Percentiles rank a stretch among this genome's conserved stretches.
Conservation (phyloP, 768 basidiomycete species). For the Neoboletus magnificus region DNA sequence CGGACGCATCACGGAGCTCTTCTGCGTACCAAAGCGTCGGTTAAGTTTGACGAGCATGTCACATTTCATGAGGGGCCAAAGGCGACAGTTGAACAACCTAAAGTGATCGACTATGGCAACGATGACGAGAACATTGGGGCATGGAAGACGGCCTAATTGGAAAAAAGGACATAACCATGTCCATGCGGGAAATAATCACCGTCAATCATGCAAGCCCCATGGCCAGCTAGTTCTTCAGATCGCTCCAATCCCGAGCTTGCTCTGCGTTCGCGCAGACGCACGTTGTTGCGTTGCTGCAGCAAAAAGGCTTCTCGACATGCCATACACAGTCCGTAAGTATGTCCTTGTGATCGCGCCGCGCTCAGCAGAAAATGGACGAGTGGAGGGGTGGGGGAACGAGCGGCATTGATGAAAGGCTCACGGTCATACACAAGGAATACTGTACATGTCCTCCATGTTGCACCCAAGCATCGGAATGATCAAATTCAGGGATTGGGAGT, state of each 20-base stretch:
- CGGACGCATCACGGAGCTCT: conserved; percentile 8
- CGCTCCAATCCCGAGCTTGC: background rate
- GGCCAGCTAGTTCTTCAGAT: conserved; percentile 2
- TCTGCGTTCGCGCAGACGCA: conserved; percentile 4
- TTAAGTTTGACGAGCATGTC: conserved; percentile 7
- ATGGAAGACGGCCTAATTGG: background rate
- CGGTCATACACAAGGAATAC: conserved; percentile 13
- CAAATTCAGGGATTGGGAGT: conserved; percentile 11
- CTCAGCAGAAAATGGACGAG: background rate
- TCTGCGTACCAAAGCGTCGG: conserved; percentile 15
- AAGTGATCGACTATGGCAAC: conserved; percentile 2
- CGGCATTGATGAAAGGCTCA: conserved; percentile 1
- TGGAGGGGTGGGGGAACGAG: background rate
- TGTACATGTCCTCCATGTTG: conserved; percentile 1
- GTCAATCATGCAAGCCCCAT: conserved; percentile 14
- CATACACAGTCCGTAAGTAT: background rate
- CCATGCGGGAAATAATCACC: conserved; percentile 26
- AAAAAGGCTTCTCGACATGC: background rate
- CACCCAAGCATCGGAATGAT: conserved; percentile 10
- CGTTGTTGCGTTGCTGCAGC: background rate
- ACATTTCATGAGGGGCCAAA: conserved; percentile 2
- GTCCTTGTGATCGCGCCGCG: background rate
- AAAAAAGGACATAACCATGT: background rate
- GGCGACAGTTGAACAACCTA: conserved; percentile 1
- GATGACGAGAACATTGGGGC: conserved; percentile 8